A percentile compares a stretch with the other conserved stretches of the same genome.
Evolutionary conservation across 768 basidiomycete species (phyloP).

Genomic region (Pisolithus albus): DNA sequence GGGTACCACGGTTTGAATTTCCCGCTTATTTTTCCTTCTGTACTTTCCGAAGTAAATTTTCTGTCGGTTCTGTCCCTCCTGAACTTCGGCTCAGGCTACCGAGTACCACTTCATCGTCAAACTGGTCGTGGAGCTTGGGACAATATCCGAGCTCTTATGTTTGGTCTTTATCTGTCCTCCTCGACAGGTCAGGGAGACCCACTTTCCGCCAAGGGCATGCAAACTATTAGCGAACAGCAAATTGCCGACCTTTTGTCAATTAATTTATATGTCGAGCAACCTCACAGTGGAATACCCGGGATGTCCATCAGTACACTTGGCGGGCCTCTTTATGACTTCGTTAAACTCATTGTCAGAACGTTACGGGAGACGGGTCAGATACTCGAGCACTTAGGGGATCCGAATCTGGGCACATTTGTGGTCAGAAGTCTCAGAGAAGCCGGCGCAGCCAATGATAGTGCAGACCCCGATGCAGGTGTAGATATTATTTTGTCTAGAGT

Average conservation of each 20-base stretch:
- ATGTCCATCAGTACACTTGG: constrained; percentile 70
- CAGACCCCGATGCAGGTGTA: constrained; percentile 32
- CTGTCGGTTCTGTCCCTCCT: constrained; percentile 72
- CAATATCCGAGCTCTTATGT: constrained; percentile 66
- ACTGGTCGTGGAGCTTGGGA: constrained; percentile 82
- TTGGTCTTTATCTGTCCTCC: constrained; percentile 67
- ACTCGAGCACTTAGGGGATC: constrained; percentile 53
- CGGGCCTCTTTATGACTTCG: constrained; percentile 67
- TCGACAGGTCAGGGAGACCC: constrained; percentile 47
- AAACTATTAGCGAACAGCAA: constrained; percentile 41
- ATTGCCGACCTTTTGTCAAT: constrained; percentile 73
- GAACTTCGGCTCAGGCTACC: constrained; percentile 81
- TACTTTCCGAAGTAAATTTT: constrained; percentile 72
- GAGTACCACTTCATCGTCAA: constrained; percentile 60
- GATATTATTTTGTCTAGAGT: constrained; percentile 63
- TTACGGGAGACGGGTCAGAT: constrained; percentile 69
- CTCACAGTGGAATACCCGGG: constrained; percentile 63
- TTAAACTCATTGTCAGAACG: constrained; percentile 54
- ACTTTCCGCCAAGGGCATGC: constrained; percentile 64
- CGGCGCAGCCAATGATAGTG: constrained; percentile 27
- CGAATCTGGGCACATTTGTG: constrained; percentile 69
- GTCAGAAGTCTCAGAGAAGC: constrained; percentile 58
- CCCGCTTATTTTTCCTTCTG: constrained; percentile 73
- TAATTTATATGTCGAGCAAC: constrained; percentile 58
- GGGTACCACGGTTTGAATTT: constrained; percentile 62